Base-by-base conservation (phyloP, 176 grass and related monocot genomes). In the Bolboschoenus planiculmis region DNA sequence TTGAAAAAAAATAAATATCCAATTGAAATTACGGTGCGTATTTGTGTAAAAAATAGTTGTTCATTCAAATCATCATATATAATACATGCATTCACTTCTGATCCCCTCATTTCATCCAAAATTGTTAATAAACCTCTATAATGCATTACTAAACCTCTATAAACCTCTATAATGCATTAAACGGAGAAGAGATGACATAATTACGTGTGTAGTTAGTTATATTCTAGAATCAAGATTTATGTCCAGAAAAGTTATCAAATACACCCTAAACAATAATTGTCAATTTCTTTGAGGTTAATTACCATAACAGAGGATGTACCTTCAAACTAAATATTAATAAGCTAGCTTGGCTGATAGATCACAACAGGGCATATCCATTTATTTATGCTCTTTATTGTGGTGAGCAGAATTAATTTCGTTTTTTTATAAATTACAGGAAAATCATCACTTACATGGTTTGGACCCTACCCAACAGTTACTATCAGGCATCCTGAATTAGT, bases 391-490 rank as follows among this genome's bases (percentile, higher is more conserved):
- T 56, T 56, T 56, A 56, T n/a, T 56, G 54, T 21, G 7, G 54
- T 56, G n/a, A n/a, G n/a, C 18, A 56, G 7, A 20, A 56, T 56
- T 7, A 56, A 56, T 23, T 21, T 7, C 54, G 21, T n/a, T 21
- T 56, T 60, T 23, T 60, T n/a, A n/a, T n/a, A 5, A 66, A 78
- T 43, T 84, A 59, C 39, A 97, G 94, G 91, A 8, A 91, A 91
- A 36, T 44, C 77, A 72, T 90, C 70, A 24, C 78, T 97, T 37
- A 86, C 78, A 26, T 97, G 94, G 94, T 83, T 91, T 20, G 94
- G 91, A 15, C 78, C 89, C 30, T 20, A 54, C 3, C 89, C 91
- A 2, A 76, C 85, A 51, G 85, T 93, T 29, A 20, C 82, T 10
- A 71, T 93, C 11, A 50, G 23, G 27, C 89, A 97, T 70, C 89